A percentile compares a stretch with the other conserved stretches of the same genome.
Conservation (phyloP, 2,329 filamentous ascomycete genomes). For the Leptographium galeiforme region DNA sequence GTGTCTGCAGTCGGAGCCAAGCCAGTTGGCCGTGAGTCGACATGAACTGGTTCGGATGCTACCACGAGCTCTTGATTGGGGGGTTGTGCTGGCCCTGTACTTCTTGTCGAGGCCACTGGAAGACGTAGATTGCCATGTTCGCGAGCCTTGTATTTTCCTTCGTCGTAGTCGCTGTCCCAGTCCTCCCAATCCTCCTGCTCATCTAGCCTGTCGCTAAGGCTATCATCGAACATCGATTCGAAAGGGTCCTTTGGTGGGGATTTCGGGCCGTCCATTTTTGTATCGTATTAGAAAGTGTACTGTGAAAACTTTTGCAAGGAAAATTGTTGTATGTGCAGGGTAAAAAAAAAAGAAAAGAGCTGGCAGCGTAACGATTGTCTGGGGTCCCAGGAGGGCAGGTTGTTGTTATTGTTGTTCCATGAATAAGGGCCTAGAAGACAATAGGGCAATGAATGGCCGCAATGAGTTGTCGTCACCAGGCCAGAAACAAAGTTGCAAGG, state of each 20-base stretch:
- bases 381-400: background rate
- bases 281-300: background rate
- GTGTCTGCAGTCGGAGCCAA: slow-evolving; percentile 18
- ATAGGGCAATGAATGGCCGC: background rate
- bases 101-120: background rate
- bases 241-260: slow-evolving; percentile 8
- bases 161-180: slow-evolving; percentile 41
- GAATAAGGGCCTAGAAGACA: background rate
- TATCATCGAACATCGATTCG: slow-evolving; percentile 9
- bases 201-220: background rate
- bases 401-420: background rate
- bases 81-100: slow-evolving; percentile 18
- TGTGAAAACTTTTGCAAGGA: background rate
- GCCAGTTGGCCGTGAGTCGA: background rate
- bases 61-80: no score
- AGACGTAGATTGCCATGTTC: background rate
- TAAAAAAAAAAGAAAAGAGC: background rate
- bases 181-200: slow-evolving; percentile 37
- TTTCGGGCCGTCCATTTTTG: slow-evolving; percentile 15
- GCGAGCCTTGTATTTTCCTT: slow-evolving; percentile 22
- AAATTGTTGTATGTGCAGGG: background rate
- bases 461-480: background rate
- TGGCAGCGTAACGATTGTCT: background rate
- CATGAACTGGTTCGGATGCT: background rate
- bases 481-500: background rate